Percentiles rank a stretch among this genome's conserved stretches.
Conservation (phyloP, 768 basidiomycete species). For the Crassisporium funariophilum region DNA sequence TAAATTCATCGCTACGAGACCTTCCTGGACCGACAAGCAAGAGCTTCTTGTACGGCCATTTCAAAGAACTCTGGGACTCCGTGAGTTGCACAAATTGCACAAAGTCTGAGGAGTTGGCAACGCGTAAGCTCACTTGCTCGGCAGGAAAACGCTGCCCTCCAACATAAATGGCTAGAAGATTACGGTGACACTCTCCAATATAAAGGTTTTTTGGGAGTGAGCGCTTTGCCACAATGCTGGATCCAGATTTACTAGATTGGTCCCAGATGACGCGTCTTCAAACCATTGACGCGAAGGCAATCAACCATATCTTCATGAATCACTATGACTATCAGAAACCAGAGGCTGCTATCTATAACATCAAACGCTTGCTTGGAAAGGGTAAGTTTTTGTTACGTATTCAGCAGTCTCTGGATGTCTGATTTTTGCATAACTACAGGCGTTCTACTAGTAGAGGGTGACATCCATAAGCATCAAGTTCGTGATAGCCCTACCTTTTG, state of each 20-base stretch:
- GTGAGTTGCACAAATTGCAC: slow-evolving; percentile 26
- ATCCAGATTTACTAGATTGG: not conserved
- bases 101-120: not conserved
- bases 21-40: not conserved
- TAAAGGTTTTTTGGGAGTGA: slow-evolving; percentile 43
- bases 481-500: not conserved
- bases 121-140: not conserved
- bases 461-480: slow-evolving; percentile 46
- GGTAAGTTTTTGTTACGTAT: slow-evolving; percentile 22
- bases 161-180: slow-evolving; percentile 46
- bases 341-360: slow-evolving; percentile 31
- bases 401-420: not conserved
- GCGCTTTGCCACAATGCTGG: slow-evolving; percentile 2
- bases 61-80: slow-evolving; percentile 37
- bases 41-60: slow-evolving; percentile 20
- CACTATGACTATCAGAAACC: slow-evolving; percentile 57
- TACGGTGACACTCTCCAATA: slow-evolving; percentile 48
- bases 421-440: slow-evolving; percentile 32
- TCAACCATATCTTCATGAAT: slow-evolving; percentile 63
- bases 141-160: slow-evolving; percentile 33
- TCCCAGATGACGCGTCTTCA: slow-evolving; percentile 40
- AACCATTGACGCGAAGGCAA: slow-evolving; percentile 61
- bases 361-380: slow-evolving; percentile 45
- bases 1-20: not conserved
- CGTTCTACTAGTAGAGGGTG: slow-evolving; percentile 47